Base-by-base conservation (phyloP, 2,329 filamentous ascomycete genomes). In the Setomelanomma holmii region DNA sequence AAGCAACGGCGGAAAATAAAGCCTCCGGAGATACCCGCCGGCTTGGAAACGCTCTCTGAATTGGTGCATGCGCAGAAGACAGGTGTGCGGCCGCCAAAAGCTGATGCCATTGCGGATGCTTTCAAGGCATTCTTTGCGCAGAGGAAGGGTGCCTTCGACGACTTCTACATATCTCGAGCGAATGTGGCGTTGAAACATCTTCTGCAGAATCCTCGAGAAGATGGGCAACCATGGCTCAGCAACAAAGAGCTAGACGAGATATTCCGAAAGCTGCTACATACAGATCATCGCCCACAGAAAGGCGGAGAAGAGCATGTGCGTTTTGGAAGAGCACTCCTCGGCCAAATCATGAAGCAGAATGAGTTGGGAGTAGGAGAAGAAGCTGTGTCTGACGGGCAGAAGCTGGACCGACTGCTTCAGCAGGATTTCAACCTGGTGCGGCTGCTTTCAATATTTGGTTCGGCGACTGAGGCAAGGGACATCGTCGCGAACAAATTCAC, bases 31-130 rank as follows among this genome's bases (percentile, higher is more conserved):
- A 78, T 87, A 54, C 89, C 86, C 65, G 89, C 85, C 0, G 92
- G 91, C 46, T 84, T 92, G 66, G 85, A 86, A 58, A 83, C 82
- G 14, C 84, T 96, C 77, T 83, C 89, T 64, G 83, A 89, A 52
- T 83, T 91, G 71, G 79, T 84, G 45, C 84, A 84, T 60, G 83
- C 85, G 54, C 77, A 87, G 60, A 80, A 83, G 45, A 82, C 89
- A 49, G 81, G 84, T 45, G 79, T 86, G 30, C 84, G 91, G 27
- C 83, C 85, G 8, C 91, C 90, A 14, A 74, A 84, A 0, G 77
- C 80, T 3, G 72, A 80, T n/a, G 84, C 89, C 27, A 78, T 96
- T 2, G 74, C 85, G 0, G 78, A 83, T 30, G 90, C 89, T 0
- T 63, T 75, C 49, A 56, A 51, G 34, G 60, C 55, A 23, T 72